These are phyloP conservation scores for Spizellomyces punctatus DNA, from an alignment of 192 early-diverging fungal species.

Conservation along the genomic window DNA sequence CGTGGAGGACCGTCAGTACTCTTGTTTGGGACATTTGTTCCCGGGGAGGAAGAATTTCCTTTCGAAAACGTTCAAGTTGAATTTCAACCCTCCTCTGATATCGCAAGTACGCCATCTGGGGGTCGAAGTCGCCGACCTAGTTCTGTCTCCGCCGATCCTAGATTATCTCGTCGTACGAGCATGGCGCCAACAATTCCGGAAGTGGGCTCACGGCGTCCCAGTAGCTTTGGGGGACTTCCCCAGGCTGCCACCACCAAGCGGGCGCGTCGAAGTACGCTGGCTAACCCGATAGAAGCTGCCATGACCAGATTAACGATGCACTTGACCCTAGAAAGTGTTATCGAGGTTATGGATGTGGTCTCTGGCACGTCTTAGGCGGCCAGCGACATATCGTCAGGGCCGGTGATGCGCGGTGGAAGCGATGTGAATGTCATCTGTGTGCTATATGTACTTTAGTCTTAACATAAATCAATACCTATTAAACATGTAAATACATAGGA, in stretches of 20 bases:
- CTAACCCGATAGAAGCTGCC: not conserved
- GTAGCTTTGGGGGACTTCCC: not conserved
- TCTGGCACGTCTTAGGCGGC: too few relatives aligned
- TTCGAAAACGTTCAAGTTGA: not conserved
- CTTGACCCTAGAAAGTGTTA: not conserved
- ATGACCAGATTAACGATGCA: not conserved
- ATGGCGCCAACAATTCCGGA: not conserved
- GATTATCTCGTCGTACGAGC: not conserved
- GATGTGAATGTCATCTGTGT: too few relatives aligned
- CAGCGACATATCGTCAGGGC: too few relatives aligned
- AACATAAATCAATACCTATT: too few relatives aligned
- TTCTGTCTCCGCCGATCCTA: not conserved
- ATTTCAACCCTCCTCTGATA: not conserved
- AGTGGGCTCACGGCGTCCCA: not conserved
- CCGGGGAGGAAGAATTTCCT: not conserved
- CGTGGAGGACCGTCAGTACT: not conserved
- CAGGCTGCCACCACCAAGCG: not conserved
- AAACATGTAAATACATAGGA: too few relatives aligned
- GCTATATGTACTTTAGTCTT: too few relatives aligned
- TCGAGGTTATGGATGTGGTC: not conserved
- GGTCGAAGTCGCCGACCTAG: not conserved
- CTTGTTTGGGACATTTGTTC: not conserved
- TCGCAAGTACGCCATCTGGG: not conserved
- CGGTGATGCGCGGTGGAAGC: too few relatives aligned
- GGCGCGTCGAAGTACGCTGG: not conserved